Conservation (phyloP, 2,329 filamentous ascomycete genomes). For the Arthrobotrys megalospora region DNA sequence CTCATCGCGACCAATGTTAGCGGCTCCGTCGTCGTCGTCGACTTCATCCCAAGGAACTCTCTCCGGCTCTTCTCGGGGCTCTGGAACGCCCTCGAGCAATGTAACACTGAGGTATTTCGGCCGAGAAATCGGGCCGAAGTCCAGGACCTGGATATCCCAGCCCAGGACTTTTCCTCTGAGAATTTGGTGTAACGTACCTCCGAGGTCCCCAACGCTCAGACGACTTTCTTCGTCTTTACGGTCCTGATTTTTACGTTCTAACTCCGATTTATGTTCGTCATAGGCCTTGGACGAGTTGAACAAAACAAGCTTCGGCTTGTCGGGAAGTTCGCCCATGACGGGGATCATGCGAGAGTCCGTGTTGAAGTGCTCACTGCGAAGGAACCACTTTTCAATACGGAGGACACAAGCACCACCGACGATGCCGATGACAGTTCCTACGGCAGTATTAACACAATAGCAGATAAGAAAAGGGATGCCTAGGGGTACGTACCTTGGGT, state of each 20-base stretch:
- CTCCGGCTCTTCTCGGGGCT: conserved; percentile 36
- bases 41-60: conserved; percentile 31
- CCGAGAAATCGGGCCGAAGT: conserved; percentile 19
- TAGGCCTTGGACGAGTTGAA: conserved; percentile 22
- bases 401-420: conserved; percentile 36
- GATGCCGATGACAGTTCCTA: conserved; percentile 49
- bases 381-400: conserved; percentile 47
- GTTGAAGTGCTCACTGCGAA: conserved; percentile 31
- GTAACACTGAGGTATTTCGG: conserved; percentile 32
- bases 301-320: conserved; percentile 27
- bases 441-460: background rate
- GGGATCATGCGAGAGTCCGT: conserved; percentile 32
- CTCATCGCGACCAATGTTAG: conserved; percentile 12
- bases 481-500: conserved; percentile 24
- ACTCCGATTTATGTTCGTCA: conserved; percentile 39
- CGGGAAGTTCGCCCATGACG: conserved; percentile 33
- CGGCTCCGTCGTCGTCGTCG: conserved; percentile 10
- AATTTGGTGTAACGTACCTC: conserved; percentile 9
- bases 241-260: conserved; percentile 16
- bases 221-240: background rate
- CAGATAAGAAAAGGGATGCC: background rate
- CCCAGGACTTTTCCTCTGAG: background rate
- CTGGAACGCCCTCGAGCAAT: conserved; percentile 17
- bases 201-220: conserved; percentile 24
- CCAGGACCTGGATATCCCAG: background rate